phyloP scores from a whole-genome alignment of 176 grass and related monocot species.

The Musa schizocarpa region DNA sequence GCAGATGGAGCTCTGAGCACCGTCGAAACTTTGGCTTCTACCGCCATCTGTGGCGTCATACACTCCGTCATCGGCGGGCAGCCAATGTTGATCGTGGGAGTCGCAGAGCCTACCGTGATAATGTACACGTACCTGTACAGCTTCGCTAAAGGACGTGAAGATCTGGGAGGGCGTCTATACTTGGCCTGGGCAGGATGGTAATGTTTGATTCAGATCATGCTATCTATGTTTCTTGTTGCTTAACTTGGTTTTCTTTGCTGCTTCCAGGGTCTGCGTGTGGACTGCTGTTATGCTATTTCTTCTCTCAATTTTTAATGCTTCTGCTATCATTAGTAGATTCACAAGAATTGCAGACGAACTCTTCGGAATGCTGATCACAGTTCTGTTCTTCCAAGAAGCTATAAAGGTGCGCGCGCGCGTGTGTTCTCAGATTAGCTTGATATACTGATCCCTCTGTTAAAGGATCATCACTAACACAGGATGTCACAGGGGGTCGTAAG shows the following conservation, averaged over 20 bases:
- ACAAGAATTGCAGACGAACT: conserved; percentile 89
- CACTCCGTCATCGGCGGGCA: conserved; percentile 86
- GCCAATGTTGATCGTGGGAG: conserved; percentile 79
- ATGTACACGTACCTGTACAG: conserved; percentile 94
- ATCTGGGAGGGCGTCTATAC: conserved; percentile 52
- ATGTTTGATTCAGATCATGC: conserved; percentile 5
- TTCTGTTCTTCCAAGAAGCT: conserved; percentile 86
- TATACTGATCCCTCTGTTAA: background rate
- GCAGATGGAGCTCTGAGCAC: conserved; percentile 66
- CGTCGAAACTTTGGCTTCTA: conserved; percentile 84
- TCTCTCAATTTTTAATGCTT: conserved; percentile 72
- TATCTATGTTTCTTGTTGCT: conserved; percentile 7
- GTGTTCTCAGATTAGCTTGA: background rate
- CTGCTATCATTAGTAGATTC: conserved; percentile 77
- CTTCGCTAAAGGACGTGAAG: conserved; percentile 48
- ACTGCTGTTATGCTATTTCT: conserved; percentile 73
- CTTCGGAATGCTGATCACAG: conserved; percentile 92
- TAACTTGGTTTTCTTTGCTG: conserved; percentile 7
- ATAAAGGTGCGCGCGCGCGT: conserved; percentile 40
- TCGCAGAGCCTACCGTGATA: conserved; percentile 87
- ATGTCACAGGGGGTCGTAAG: conserved; percentile 53
- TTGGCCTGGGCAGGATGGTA: conserved; percentile 98
- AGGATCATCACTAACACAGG: background rate
- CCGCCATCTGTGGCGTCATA: conserved; percentile 77
- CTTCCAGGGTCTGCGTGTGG: conserved; percentile 87